phyloP scores from a whole-genome alignment of 2,329 filamentous ascomycete genomes.

The Corniculantispora saksenae region DNA sequence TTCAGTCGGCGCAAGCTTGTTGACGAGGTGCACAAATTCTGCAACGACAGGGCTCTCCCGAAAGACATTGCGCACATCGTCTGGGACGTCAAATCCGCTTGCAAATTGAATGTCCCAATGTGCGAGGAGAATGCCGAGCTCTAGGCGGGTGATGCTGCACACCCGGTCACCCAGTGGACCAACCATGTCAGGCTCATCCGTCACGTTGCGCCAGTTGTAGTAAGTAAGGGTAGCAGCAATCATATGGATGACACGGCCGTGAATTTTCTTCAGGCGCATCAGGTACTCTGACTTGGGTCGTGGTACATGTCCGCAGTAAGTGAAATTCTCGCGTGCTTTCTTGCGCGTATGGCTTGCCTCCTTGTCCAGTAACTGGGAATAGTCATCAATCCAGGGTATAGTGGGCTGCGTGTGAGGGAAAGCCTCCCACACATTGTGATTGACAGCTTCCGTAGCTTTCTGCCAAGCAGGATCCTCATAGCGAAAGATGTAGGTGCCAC shows the following conservation, averaged over 20 bases:
- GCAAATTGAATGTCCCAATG: background rate
- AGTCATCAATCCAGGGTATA: too few species aligned
- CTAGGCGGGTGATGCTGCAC: background rate
- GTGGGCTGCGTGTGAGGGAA: too few species aligned
- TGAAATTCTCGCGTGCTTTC: conserved; percentile 5
- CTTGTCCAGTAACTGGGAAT: too few species aligned
- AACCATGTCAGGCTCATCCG: background rate
- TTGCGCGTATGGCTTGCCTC: too few species aligned
- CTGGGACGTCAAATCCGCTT: background rate
- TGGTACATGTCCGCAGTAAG: conserved; percentile 28
- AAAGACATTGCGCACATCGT: background rate
- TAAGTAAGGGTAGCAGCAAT: conserved; percentile 24
- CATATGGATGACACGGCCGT: conserved; percentile 19
- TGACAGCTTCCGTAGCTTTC: background rate
- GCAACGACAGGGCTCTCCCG: background rate
- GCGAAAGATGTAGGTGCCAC: conserved; percentile 32
- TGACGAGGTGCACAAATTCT: background rate
- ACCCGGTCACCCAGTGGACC: background rate
- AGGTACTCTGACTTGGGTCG: conserved; percentile 24
- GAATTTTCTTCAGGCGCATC: conserved; percentile 20
- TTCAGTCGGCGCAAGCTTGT: too few species aligned
- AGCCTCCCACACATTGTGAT: background rate
- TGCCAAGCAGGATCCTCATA: conserved; percentile 9
- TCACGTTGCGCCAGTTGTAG: background rate
- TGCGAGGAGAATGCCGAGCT: background rate